phyloP scores from a whole-genome alignment of 2,329 filamentous ascomycete genomes.

The Aspergillus quadrilineatus region DNA sequence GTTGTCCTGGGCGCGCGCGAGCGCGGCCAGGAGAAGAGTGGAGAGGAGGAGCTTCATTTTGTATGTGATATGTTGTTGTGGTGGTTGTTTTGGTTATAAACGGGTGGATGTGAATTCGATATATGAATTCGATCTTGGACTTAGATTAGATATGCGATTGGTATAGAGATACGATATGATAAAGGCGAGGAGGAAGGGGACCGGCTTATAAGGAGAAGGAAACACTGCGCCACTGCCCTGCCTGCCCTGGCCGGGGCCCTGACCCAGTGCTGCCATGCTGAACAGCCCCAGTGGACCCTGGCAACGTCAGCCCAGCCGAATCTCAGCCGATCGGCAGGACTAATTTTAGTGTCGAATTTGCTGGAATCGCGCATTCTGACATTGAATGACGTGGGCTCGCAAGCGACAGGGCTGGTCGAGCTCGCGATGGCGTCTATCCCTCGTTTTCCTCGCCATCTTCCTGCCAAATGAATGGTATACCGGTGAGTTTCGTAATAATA shows the following conservation, averaged over 20 bases:
- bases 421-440: no score
- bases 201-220: not conserved
- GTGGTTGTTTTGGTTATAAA: no score
- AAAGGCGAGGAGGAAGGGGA: no score
- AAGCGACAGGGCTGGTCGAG: no score
- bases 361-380: not conserved
- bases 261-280: not conserved
- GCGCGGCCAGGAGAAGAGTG: conserved; percentile 23
- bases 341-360: not conserved
- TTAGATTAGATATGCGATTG: no score
- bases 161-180: no score
- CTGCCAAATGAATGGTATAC: no score
- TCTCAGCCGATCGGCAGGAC: not conserved
- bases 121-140: no score
- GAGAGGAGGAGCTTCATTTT: conserved; percentile 32
- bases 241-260: not conserved
- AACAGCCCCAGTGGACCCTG: not conserved
- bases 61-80: not conserved
- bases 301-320: not conserved
- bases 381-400: not conserved
- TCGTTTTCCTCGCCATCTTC: no score
- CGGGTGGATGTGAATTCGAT: no score
- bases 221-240: not conserved
- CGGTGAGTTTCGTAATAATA: no score
- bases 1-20: conserved; percentile 16